Base-by-base conservation (phyloP, 257 asterid species). In the Capsicum chinense region DNA sequence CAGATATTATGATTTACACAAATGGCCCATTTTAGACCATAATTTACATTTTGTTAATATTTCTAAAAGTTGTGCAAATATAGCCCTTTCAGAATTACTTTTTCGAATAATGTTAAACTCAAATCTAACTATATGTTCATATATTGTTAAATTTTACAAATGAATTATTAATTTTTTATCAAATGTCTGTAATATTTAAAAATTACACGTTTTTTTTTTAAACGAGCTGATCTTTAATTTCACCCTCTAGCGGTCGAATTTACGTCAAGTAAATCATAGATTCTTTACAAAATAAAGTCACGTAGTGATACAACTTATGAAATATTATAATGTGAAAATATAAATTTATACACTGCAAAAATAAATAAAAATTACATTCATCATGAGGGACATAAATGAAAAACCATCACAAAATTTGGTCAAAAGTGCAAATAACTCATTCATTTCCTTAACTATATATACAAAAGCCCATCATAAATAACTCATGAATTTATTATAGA, bases 401-500 rank as follows among this genome's bases (percentile, higher is more conserved):
- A 60, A 5, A 60, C 4, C 5, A 4, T 6, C 5, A 33, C 6
- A 60, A 19, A 19, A 60, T 19, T 3, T 33, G 7, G 67, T 60
- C 69, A 62, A 62, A 62, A 10, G 39, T 62, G 39, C 39, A 62
- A 62, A 62, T 62, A 39, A 62, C 15, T 74, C 80, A 74, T 74
- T 74, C 60, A 50, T 74, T 74, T 74, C 13, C 35, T 76, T 48
- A 50, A 62, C 81, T 5, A 54, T 19, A 79, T 17, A 13, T 7
- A 37, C 12, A 54, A 12, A 17, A n/a, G 54, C 81, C 42, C 84
- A 86, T 86, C 83, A 84, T 84, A 79, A 87, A 58, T 83, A 88
- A 47, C 84, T 87, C 87, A 79, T 84, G 85, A 85, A 85, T 88
- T 84, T 81, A 87, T 83, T 79, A 85, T 57, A 21, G 80, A 69